phyloP scores from a whole-genome alignment of 176 grass and related monocot genomes.

The Zea luxurians region DNA sequence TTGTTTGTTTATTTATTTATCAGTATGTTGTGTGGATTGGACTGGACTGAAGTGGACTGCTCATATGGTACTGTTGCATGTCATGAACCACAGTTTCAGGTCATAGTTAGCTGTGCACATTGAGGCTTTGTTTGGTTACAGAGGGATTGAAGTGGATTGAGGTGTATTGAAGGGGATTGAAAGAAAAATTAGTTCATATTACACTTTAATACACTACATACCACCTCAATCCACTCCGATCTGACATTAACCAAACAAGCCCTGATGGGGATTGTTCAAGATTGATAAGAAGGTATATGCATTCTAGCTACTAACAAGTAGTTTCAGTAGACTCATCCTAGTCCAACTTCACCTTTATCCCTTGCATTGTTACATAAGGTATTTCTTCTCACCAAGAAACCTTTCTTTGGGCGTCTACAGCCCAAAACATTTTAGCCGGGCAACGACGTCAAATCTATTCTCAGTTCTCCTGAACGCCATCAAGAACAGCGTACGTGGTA shows the following conservation, averaged over 20 bases:
- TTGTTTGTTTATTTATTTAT: too few species aligned
- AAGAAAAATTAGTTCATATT: too few species aligned
- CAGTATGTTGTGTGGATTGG: not conserved
- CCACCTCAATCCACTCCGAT: too few species aligned
- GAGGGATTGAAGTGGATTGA: too few species aligned
- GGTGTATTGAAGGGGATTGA: too few species aligned
- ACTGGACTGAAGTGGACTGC: not conserved
- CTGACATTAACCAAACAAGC: too few species aligned
- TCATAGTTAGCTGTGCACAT: not conserved
- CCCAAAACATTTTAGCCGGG: slow-evolving; percentile 35
- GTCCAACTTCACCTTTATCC: slow-evolving; percentile 43
- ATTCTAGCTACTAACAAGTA: not conserved
- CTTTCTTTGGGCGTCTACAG: slow-evolving; percentile 21
- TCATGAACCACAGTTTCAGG: slow-evolving; percentile 4
- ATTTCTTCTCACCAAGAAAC: slow-evolving; percentile 66
- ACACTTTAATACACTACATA: too few species aligned
- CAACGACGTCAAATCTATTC: slow-evolving; percentile 26
- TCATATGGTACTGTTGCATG: not conserved
- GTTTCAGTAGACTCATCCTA: not conserved
- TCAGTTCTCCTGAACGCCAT: slow-evolving; percentile 14
- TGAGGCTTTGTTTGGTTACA: too few species aligned
- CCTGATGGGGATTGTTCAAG: not conserved
- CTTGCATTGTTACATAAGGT: slow-evolving; percentile 58
- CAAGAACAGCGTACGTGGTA: not conserved
- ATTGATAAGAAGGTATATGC: not conserved